phyloP scores from a whole-genome alignment of 345 rosid species.

The Salix koriyanagi region DNA sequence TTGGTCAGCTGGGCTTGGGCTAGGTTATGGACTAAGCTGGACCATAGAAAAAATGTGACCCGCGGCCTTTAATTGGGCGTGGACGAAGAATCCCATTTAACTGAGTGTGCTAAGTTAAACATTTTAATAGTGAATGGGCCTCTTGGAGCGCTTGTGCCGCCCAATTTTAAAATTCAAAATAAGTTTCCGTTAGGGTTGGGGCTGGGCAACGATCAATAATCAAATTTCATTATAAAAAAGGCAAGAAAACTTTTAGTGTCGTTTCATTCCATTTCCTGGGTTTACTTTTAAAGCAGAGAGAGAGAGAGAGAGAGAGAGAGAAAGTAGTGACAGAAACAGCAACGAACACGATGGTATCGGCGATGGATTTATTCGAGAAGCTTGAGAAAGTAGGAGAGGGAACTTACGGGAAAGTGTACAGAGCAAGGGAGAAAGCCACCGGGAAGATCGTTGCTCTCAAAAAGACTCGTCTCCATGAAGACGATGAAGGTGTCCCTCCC shows the following conservation, averaged over 20 bases:
- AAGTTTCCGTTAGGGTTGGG: constrained; percentile 1
- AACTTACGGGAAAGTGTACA: constrained; percentile 92
- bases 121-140: neutral
- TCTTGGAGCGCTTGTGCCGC: neutral
- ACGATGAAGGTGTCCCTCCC: constrained; percentile 97
- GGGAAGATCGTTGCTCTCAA: constrained; percentile 90
- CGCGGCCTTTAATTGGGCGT: neutral
- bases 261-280: neutral
- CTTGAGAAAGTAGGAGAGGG: constrained; percentile 99
- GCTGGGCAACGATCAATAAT: neutral
- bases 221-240: neutral
- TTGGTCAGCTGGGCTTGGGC: no score
- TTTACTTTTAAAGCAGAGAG: neutral
- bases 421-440: constrained; percentile 91
- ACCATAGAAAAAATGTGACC: neutral
- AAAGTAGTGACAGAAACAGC: neutral
- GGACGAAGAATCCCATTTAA: no score
- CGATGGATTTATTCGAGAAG: constrained; percentile 89
- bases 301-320: neutral
- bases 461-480: constrained; percentile 97
- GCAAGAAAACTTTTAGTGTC: neutral
- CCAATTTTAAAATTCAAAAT: neutral
- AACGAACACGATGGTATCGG: constrained; percentile 31
- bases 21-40: no score
- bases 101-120: no score